Conservation (phyloP, 2,329 filamentous ascomycete genomes). For the Raffaelea deltoideospora region DNA sequence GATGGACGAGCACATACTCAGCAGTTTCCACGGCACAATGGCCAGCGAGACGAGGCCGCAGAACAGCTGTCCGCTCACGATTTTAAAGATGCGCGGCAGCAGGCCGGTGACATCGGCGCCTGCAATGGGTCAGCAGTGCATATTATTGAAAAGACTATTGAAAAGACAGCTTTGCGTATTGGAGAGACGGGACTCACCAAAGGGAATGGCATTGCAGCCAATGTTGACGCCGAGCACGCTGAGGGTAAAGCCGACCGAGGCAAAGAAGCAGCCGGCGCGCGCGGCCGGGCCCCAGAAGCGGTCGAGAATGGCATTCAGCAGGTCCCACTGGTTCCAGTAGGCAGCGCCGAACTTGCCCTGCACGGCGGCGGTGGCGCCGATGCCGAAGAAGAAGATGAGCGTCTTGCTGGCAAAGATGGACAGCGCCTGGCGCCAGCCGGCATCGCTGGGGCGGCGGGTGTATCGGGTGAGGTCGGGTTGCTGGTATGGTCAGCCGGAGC, state of each 20-base stretch:
- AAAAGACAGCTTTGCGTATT: constrained; percentile 17
- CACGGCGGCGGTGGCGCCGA: constrained; percentile 13
- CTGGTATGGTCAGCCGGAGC: background rate
- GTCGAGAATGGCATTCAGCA: constrained; percentile 23
- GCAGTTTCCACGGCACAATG: constrained; percentile 26
- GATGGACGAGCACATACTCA: no score
- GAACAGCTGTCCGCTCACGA: constrained; percentile 24
- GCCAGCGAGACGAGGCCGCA: constrained; percentile 20
- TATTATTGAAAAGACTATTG: constrained; percentile 15
- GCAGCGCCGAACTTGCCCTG: constrained; percentile 7
- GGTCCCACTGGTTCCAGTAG: constrained; percentile 28
- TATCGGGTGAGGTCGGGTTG: constrained; percentile 26
- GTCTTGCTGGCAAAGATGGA: constrained; percentile 22
- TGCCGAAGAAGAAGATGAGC: constrained; percentile 24
- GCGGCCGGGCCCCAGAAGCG: constrained; percentile 21
- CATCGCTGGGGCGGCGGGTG: constrained; percentile 11
- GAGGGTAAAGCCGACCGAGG: constrained; percentile 12
- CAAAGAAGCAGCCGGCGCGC: constrained; percentile 23
- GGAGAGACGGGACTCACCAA: constrained; percentile 13
- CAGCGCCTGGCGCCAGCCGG: constrained; percentile 16
- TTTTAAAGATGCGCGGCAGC: constrained; percentile 25
- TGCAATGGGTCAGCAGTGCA: constrained; percentile 7
- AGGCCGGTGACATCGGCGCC: constrained; percentile 24
- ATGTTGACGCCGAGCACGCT: constrained; percentile 24
- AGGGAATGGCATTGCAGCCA: constrained; percentile 22